Conservation (phyloP, 2,329 filamentous ascomycete species). For the Alternaria sp. region DNA sequence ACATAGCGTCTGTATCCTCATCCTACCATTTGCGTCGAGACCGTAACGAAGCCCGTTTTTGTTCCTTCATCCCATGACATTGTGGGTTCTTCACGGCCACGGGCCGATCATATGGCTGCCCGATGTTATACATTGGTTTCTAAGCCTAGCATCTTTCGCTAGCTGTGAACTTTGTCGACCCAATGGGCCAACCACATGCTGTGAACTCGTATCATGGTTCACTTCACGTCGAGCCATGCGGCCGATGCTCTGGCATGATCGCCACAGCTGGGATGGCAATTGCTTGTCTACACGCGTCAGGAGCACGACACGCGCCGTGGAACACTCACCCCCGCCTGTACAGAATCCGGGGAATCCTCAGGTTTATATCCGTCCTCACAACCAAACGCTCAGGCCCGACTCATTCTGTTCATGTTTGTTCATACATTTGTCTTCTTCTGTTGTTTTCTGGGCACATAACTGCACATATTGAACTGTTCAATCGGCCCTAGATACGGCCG, state of each 20-base stretch:
- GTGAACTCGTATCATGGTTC: slow-evolving; percentile 7
- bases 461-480: slow-evolving; percentile 9
- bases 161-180: neutral
- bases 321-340: slow-evolving; percentile 23
- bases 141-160: slow-evolving; percentile 16
- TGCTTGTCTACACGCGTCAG: slow-evolving; percentile 25
- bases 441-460: slow-evolving; percentile 14
- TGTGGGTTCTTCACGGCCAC: slow-evolving; percentile 8
- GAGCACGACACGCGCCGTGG: slow-evolving; percentile 25
- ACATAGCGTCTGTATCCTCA: slow-evolving; percentile 9
- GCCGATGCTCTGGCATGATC: slow-evolving; percentile 22
- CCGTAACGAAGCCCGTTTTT: slow-evolving; percentile 6
- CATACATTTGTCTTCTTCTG: slow-evolving; percentile 14
- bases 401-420: slow-evolving; percentile 16
- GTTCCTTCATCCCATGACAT: slow-evolving; percentile 11
- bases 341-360: slow-evolving; percentile 34
- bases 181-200: slow-evolving; percentile 8
- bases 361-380: slow-evolving; percentile 21
- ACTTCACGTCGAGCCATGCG: slow-evolving; percentile 18
- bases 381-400: slow-evolving; percentile 14
- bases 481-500: neutral
- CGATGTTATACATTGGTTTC: slow-evolving; percentile 20
- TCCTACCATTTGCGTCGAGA: slow-evolving; percentile 15
- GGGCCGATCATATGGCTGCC: slow-evolving; percentile 14
- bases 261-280: slow-evolving; percentile 16